phyloP scores from a whole-genome alignment of 1,139 yeast genomes.

The Groenewaldozyma auringiensis region DNA sequence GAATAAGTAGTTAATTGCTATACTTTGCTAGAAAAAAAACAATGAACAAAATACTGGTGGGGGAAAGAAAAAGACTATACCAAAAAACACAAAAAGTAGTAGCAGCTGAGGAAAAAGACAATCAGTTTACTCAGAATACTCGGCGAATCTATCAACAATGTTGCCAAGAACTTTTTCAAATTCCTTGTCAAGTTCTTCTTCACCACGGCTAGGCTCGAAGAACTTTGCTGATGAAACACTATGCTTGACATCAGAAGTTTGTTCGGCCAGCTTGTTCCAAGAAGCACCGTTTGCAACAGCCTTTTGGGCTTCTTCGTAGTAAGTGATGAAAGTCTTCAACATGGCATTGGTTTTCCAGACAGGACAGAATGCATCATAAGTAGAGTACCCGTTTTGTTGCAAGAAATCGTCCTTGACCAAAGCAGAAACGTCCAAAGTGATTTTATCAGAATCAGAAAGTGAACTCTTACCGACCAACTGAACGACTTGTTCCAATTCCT shows the following conservation, averaged over 20 bases:
- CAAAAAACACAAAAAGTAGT: background rate
- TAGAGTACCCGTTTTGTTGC: slow-evolving; percentile 97
- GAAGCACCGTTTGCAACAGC: slow-evolving; percentile 89
- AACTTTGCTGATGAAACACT: slow-evolving; percentile 91
- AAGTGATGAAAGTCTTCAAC: slow-evolving; percentile 91
- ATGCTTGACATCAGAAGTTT: slow-evolving; percentile 86
- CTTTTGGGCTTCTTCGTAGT: slow-evolving; percentile 96
- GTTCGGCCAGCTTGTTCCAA: slow-evolving; percentile 87
- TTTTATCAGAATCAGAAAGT: slow-evolving; percentile 90
- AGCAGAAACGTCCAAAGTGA: slow-evolving; percentile 85
- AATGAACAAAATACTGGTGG: background rate
- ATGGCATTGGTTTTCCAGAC: slow-evolving; percentile 97
- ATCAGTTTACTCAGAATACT: slow-evolving; percentile 68
- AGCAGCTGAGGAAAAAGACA: background rate
- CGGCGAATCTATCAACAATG: slow-evolving; percentile 88
- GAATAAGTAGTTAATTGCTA: background rate
- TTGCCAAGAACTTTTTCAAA: slow-evolving; percentile 66
- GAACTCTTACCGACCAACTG: slow-evolving; percentile 99
- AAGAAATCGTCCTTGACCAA: slow-evolving; percentile 95
- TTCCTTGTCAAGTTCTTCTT: slow-evolving; percentile 64
- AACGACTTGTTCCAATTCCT: slow-evolving; percentile 97
- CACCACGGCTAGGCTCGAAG: slow-evolving; percentile 91
- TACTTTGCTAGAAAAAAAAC: background rate
- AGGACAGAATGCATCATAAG: slow-evolving; percentile 98
- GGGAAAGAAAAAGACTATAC: background rate